phyloP scores from a whole-genome alignment of 2,329 filamentous ascomycete species.

The Colletotrichum sp. region DNA sequence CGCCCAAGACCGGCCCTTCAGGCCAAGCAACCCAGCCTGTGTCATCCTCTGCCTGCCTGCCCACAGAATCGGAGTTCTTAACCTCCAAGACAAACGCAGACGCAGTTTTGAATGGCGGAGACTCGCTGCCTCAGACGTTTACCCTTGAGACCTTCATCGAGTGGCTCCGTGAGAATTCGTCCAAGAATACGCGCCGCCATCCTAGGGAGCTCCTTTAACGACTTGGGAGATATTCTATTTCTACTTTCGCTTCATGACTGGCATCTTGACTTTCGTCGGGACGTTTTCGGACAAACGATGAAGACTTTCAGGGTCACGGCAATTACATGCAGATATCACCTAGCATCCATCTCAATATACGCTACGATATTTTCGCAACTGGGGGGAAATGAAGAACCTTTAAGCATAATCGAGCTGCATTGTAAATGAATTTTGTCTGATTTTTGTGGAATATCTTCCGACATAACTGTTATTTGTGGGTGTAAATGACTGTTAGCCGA shows the following conservation, averaged over 20 bases:
- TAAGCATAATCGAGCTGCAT: no score
- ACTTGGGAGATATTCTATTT: not conserved
- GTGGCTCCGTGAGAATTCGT: not conserved
- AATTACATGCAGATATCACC: not conserved
- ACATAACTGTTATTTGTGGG: rapidly evolving
- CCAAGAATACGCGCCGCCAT: not conserved
- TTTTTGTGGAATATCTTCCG: no score
- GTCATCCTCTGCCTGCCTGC: not conserved
- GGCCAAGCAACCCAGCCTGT: not conserved
- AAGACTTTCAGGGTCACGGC: not conserved
- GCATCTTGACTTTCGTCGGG: rapidly evolving
- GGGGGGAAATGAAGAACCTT: no score
- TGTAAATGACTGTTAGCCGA: not conserved
- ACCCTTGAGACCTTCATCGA: not conserved
- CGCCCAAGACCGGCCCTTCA: not conserved
- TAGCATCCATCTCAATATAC: no score
- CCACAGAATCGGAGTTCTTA: rapidly evolving
- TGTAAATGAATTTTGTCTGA: rapidly evolving
- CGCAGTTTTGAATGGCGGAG: rapidly evolving
- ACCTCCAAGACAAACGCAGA: not conserved
- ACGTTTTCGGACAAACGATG: rapidly evolving
- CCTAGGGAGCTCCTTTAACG: not conserved
- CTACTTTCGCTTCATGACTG: not conserved
- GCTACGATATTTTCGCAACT: rapidly evolving
- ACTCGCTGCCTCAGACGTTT: not conserved